Base-by-base conservation (phyloP, 768 basidiomycete genomes). In the Mycena haematopus region DNA sequence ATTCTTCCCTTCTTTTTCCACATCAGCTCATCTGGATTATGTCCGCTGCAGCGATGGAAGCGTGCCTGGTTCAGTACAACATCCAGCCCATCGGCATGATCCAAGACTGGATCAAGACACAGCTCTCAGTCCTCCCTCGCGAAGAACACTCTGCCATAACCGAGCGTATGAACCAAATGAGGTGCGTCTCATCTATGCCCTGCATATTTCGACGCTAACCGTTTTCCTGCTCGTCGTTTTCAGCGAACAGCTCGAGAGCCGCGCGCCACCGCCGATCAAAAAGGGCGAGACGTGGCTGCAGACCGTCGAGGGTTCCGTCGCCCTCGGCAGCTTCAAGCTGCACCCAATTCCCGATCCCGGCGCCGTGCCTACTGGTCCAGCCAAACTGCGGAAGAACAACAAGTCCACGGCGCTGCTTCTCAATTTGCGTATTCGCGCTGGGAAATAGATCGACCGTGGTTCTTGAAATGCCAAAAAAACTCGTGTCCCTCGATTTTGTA, bases 31-130 rank as follows among this genome's bases (percentile, higher is more conserved):
- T 13, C n/a, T 22, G 21, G 9, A 13, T 13, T 11, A 13, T 17
- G 17, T 10, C 0, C 44, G 17, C 44, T 45, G 47, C 60, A 84
- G 83, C 71, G 3, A 80, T 85, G 76, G 82, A 85, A 60, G 76
- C 74, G 51, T 80, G 79, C 25, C 79, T 82, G 31, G 69, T 78
- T 6, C 78, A 77, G 5, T 84, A 82, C 60, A 73, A 75, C 6
- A 75, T 81, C 56, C 65, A 70, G 6, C 71, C 70, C 25, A 69
- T 75, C 29, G 69, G 75, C 19, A 72, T 72, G 19, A 73, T 83
- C 54, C 74, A 74, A 29, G 63, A 71, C 11, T 84, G 83, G 82
- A 67, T 84, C 17, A 71, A 65, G 27, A 60, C 53, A 8, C 54
- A 63, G 21, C 59, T 78, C 21, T 58, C 58, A n/a, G 58, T 71